Conservation (phyloP, 345 rosid genomes). For the Salix viminalis region DNA sequence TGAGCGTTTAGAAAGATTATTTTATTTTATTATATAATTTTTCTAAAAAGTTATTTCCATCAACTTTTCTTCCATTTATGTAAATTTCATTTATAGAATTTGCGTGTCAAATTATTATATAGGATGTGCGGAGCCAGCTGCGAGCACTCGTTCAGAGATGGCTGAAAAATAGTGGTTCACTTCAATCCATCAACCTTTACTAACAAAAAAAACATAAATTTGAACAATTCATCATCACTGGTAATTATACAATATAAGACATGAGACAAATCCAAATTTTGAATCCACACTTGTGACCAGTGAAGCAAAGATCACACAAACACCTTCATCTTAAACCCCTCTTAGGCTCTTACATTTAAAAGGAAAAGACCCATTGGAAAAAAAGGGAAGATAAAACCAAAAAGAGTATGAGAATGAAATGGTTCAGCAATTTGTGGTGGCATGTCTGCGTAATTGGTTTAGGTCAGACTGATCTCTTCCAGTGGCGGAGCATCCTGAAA, state of each 20-base stretch:
- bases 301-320: neutral
- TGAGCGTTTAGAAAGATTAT: too few species aligned
- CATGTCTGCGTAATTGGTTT: slow-evolving; percentile 8
- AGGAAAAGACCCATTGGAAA: slow-evolving; percentile 23
- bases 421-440: slow-evolving; percentile 8
- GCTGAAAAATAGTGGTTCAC: too few species aligned
- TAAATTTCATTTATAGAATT: too few species aligned
- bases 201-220: neutral
- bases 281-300: neutral
- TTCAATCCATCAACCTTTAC: neutral
- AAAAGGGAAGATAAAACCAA: slow-evolving; percentile 21
- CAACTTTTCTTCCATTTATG: too few species aligned
- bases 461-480: slow-evolving; percentile 25
- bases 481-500: slow-evolving; percentile 31
- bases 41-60: too few species aligned
- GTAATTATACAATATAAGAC: slow-evolving; percentile 2
- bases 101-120: too few species aligned
- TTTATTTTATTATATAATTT: too few species aligned
- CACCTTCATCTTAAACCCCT: slow-evolving; percentile 8
- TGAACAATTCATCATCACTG: slow-evolving; percentile 6
- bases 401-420: slow-evolving; percentile 7
- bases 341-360: slow-evolving; percentile 27
- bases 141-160: too few species aligned
- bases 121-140: too few species aligned
- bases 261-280: neutral